A percentile compares a stretch with the other conserved stretches of the same genome.
Evolutionary conservation across 495 filamentous ascomycete genomes (phyloP).

Genomic region (Apiosordaria backusii): DNA sequence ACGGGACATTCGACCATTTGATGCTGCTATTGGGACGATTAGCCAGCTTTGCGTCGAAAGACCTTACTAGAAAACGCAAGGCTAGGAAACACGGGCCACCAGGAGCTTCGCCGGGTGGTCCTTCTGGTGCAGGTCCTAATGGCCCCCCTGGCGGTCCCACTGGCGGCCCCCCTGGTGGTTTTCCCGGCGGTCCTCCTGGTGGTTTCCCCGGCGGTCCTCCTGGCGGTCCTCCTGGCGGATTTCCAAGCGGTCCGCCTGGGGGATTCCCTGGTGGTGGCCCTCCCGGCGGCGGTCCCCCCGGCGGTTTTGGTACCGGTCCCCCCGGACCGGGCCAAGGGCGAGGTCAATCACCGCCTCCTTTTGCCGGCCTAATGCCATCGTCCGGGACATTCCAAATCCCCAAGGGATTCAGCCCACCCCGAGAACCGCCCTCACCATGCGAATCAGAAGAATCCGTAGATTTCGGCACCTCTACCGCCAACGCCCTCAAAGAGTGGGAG

Average conservation of each 20-base stretch:
- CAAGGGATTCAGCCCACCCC: slow-evolving; percentile 52
- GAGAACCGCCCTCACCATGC: slow-evolving; percentile 25
- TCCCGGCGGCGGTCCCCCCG: slow-evolving; percentile 5
- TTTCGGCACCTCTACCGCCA: slow-evolving; percentile 58
- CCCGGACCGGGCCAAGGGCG: slow-evolving; percentile 28
- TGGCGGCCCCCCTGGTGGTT: slow-evolving; percentile 1
- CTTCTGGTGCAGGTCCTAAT: not conserved
- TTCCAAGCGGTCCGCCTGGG: slow-evolving; percentile 4
- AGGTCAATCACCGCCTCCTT: slow-evolving; percentile 39
- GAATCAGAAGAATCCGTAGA: slow-evolving; percentile 38
- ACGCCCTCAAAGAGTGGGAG: slow-evolving; percentile 78
- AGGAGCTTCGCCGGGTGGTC: not conserved
- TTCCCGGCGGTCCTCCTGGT: slow-evolving; percentile 3
- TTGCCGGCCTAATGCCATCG: slow-evolving; percentile 65
- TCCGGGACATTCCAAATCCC: slow-evolving; percentile 50
- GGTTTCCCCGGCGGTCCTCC: not conserved
- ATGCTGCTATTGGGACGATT: slow-evolving; percentile 77
- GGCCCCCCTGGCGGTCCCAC: not conserved
- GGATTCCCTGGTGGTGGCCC: slow-evolving; percentile 3
- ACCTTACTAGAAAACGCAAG: slow-evolving; percentile 73
- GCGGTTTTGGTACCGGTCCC: not conserved
- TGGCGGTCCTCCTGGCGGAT: slow-evolving; percentile 23
- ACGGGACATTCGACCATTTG: slow-evolving; percentile 82
- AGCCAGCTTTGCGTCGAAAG: slow-evolving; percentile 74
- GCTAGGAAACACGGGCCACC: slow-evolving; percentile 37